A percentile compares a stretch with the other conserved stretches of the same genome.
Conservation (phyloP, 2,329 filamentous ascomycete genomes). For the Pseudogymnoascus sp. region DNA sequence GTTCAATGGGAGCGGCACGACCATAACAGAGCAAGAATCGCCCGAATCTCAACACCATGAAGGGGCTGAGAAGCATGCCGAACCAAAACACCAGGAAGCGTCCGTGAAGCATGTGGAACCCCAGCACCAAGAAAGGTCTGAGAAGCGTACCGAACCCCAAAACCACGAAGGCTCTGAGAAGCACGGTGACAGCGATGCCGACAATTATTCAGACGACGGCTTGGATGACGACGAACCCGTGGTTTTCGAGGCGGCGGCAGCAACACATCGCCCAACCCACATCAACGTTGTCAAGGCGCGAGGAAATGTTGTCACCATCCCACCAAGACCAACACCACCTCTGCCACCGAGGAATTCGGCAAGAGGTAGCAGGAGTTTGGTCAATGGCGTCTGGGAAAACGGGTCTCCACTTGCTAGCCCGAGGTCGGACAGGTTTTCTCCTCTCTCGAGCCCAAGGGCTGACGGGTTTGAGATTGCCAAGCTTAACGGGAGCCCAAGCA, state of each 20-base stretch:
- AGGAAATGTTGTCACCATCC: constrained; percentile 77
- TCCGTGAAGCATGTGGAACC: constrained; percentile 30
- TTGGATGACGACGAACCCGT: constrained; percentile 54
- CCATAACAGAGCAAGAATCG: constrained; percentile 1
- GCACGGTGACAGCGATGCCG: constrained; percentile 42
- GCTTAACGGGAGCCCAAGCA: background rate
- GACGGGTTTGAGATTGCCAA: constrained; percentile 6
- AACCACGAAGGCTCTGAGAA: constrained; percentile 32
- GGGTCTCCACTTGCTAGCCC: background rate
- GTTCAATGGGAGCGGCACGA: constrained; percentile 20
- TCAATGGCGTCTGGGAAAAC: constrained; percentile 21
- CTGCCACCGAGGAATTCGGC: constrained; percentile 71
- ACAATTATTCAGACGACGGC: constrained; percentile 44
- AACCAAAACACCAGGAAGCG: constrained; percentile 25
- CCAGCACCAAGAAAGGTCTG: constrained; percentile 26
- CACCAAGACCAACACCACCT: constrained; percentile 69
- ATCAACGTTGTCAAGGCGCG: constrained; percentile 43
- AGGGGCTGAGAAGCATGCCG: constrained; percentile 30
- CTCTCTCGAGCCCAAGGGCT: constrained; percentile 4
- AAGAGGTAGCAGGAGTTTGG: constrained; percentile 20
- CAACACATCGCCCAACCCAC: constrained; percentile 43
- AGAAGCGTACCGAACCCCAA: constrained; percentile 30
- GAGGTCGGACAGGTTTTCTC: constrained; percentile 11
- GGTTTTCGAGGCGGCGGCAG: constrained; percentile 59
- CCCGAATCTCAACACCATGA: constrained; percentile 27